Base-by-base conservation (phyloP, 1,284 basidiomycete species). In the Leccinum pachyderme region DNA sequence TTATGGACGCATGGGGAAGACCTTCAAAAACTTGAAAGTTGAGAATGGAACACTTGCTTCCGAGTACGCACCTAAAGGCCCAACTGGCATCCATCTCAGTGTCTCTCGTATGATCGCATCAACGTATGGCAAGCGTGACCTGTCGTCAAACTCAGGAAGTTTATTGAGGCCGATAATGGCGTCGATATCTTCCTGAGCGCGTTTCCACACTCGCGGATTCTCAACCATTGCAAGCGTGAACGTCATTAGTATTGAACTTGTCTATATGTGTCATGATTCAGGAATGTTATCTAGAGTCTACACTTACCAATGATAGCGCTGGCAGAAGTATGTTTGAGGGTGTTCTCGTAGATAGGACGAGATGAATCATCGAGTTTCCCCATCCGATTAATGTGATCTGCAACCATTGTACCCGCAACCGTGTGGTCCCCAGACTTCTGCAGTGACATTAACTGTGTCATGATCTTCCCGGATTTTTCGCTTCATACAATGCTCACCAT, bases 121-220 rank as follows among this genome's bases (percentile, higher is more conserved):
- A 7, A 29, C 9, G 7, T 29, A 29, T 9, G 28, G 28, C 7
- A 29, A 29, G 28, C 18, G 18, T 18, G 18, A 18, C 18, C 18
- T 18, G 18, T 18, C 18, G 18, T 18, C 18, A 18, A 18, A 18
- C 18, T 18, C 18, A 18, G 28, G 28, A 28, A 13, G 31, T 12
- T 12, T 32, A 32, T 32, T 13, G 0, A 32, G 51, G 3, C 76
- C 75, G 12, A 77, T 51, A 7, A 76, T 61, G 1, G 59, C 49
- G 33, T 79, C 76, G 11, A 80, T 64, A 35, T 80, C 75, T 6
- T 59, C 62, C 46, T 77, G 76, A 0, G 74, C 72, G 5, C 60
- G 64, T 47, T 59, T 62, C 57, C 68, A 69, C 4, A 69, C 59
- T 1, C 62, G 64, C 1, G 73, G 73, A 24, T 72, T 59, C 35